Evolutionary conservation across 306 rosid species (phyloP).

Genomic region (Pyrus bretschneideri): DNA sequence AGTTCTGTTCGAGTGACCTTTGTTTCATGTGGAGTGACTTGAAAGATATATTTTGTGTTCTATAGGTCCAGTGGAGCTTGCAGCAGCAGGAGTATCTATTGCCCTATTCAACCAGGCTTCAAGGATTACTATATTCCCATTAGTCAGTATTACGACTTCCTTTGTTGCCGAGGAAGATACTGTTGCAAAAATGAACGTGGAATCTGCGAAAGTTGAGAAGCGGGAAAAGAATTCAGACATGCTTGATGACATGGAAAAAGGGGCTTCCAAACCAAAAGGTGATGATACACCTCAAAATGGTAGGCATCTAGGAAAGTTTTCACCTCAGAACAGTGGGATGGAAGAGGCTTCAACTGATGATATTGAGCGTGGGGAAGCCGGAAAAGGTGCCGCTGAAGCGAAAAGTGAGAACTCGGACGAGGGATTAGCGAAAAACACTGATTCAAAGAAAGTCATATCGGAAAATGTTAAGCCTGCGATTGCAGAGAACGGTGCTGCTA

Average conservation of each 20-base stretch:
- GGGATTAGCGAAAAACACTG: neutral
- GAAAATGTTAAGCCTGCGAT: neutral
- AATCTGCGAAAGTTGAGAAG: constrained; percentile 25
- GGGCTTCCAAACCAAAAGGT: constrained; percentile 16
- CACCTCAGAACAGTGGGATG: neutral
- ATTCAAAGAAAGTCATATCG: neutral
- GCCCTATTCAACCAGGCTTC: constrained; percentile 96
- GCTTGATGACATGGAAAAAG: constrained; percentile 49
- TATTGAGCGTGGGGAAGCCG: constrained; percentile 6
- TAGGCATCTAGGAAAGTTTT: neutral
- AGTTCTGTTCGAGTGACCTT: neutral
- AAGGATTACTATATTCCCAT: constrained; percentile 85
- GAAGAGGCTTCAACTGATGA: constrained; percentile 1
- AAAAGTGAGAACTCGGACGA: neutral
- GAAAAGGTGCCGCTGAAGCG: constrained; percentile 15
- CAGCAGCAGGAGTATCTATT: constrained; percentile 90
- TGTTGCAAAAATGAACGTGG: constrained; percentile 22
- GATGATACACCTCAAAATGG: neutral
- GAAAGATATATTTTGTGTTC: neutral
- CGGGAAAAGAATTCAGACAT: neutral
- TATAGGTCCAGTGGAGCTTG: constrained; percentile 87
- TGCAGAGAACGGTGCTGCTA: neutral
- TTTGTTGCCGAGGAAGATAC: constrained; percentile 97
- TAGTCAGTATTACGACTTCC: constrained; percentile 91
- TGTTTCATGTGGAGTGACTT: neutral